Percentiles rank a stretch among this genome's conserved stretches.
These are phyloP conservation scores for Zasmidium cellare DNA, from an alignment of 2,329 filamentous ascomycete species.

Conservation along the genomic window DNA sequence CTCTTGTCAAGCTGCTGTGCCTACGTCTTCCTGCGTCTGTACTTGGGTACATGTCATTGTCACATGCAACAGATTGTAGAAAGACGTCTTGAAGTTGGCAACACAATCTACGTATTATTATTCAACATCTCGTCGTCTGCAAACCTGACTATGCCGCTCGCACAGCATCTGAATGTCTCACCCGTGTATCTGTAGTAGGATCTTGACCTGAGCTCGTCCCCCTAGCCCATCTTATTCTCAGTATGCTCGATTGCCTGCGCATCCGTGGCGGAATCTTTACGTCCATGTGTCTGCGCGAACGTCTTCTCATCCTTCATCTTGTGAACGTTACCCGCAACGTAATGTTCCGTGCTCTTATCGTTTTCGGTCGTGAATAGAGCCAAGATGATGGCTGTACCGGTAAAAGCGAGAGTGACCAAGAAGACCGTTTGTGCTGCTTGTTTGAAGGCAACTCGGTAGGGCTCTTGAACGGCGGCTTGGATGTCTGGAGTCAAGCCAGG, in stretches of 20 bases:
- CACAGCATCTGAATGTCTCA: background rate
- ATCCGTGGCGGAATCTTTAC: background rate
- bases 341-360: constrained; percentile 26
- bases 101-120: too few relatives aligned
- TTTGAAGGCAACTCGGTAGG: constrained; percentile 23
- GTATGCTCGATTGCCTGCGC: background rate
- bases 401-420: constrained; percentile 25
- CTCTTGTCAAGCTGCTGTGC: too few relatives aligned
- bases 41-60: too few relatives aligned
- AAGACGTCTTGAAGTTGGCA: too few relatives aligned
- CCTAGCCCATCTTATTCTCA: background rate
- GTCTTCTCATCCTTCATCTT: constrained; percentile 19
- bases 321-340: constrained; percentile 28
- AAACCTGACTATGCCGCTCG: too few relatives aligned
- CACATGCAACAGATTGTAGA: too few relatives aligned
- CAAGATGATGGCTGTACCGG: constrained; percentile 25
- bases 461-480: constrained; percentile 23
- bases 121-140: too few relatives aligned
- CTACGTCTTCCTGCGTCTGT: too few relatives aligned
- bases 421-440: constrained; percentile 25
- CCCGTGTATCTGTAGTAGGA: background rate
- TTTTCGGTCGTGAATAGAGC: constrained; percentile 29
- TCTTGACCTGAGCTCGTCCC: background rate
- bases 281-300: background rate
- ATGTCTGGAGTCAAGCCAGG: constrained; percentile 23